phyloP scores from a whole-genome alignment of 345 rosid species.

The Populus ilicifolia region DNA sequence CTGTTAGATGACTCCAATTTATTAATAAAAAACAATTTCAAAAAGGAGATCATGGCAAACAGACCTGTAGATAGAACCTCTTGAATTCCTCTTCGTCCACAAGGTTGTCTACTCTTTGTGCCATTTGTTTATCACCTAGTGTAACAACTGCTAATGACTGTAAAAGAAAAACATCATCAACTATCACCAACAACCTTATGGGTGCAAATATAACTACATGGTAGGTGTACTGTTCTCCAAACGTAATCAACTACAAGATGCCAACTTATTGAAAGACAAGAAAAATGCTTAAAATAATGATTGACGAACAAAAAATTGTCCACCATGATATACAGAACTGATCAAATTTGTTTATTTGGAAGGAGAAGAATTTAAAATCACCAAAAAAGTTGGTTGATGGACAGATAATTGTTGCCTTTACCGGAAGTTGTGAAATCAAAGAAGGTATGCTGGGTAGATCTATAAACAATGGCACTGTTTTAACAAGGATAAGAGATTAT shows the following conservation, averaged over 20 bases:
- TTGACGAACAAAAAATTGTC: not conserved
- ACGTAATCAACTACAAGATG: not conserved
- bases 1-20: not conserved
- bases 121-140: conserved; percentile 97
- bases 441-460: not conserved
- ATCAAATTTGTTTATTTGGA: not conserved
- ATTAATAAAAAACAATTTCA: conserved; percentile 18
- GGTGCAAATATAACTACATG: not conserved
- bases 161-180: conserved; percentile 16
- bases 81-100: conserved; percentile 75
- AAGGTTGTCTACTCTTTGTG: conserved; percentile 88
- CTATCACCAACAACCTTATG: not conserved
- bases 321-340: not conserved
- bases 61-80: conserved; percentile 98
- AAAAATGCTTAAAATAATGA: not conserved
- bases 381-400: not conserved
- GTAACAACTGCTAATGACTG: conserved; percentile 96
- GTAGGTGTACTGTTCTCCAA: not conserved
- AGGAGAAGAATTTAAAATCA: not conserved
- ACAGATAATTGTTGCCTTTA: not conserved
- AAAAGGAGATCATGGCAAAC: conserved; percentile 19
- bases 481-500: not conserved
- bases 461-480: not conserved
- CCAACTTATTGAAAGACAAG: not conserved
- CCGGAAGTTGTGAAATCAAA: not conserved